A percentile compares a stretch with the other conserved stretches of the same genome.
Conservation (phyloP, 2,329 filamentous ascomycete species). For the Cytospora piceicola region DNA sequence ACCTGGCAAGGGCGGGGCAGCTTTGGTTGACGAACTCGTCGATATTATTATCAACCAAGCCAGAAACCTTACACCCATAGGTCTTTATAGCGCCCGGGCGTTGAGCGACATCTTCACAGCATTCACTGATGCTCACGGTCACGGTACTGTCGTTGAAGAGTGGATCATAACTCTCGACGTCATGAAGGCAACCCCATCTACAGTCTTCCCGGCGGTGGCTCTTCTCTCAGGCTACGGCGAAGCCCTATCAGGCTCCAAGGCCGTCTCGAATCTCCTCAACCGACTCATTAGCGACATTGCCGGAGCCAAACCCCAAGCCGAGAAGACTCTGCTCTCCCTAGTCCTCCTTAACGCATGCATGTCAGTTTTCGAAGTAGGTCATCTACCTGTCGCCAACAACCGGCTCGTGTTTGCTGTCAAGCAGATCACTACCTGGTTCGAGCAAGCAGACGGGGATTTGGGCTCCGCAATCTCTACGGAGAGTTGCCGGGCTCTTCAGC, state of each 20-base stretch:
- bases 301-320: conserved; percentile 48
- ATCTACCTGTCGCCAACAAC: conserved; percentile 64
- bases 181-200: conserved; percentile 51
- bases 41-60: conserved; percentile 50
- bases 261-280: conserved; percentile 59
- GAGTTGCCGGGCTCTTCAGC: conserved; percentile 60
- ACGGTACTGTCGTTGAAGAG: conserved; percentile 50
- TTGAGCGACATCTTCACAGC: conserved; percentile 55
- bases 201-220: conserved; percentile 53
- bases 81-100: conserved; percentile 57
- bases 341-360: conserved; percentile 59
- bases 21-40: conserved; percentile 48
- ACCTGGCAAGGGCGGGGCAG: conserved; percentile 35
- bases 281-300: conserved; percentile 64
- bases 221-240: conserved; percentile 58
- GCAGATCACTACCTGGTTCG: conserved; percentile 74
- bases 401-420: conserved; percentile 82
- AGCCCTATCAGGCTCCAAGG: conserved; percentile 51
- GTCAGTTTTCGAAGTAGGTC: conserved; percentile 54
- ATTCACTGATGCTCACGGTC: conserved; percentile 52
- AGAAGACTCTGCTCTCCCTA: conserved; percentile 53
- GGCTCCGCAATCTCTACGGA: conserved; percentile 51
- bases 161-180: conserved; percentile 51
- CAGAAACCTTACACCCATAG: conserved; percentile 46
- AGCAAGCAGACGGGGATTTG: conserved; percentile 45